Percentiles rank a stretch among this genome's conserved stretches.
These are phyloP conservation scores for Aspergillus melleus DNA, from an alignment of 2,329 filamentous ascomycete species.

Conservation along the genomic window DNA sequence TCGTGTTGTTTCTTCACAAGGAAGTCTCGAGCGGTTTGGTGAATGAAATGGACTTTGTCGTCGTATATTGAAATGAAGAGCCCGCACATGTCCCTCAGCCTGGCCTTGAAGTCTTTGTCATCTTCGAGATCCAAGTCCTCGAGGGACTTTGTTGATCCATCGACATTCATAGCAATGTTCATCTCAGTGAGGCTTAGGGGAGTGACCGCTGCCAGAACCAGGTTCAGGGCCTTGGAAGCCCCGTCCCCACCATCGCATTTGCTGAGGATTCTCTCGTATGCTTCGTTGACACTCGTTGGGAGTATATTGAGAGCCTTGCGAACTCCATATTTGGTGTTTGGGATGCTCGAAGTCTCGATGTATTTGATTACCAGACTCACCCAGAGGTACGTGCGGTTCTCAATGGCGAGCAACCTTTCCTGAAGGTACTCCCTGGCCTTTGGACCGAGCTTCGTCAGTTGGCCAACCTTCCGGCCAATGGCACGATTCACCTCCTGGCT, in stretches of 20 bases:
- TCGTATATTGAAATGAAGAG: constrained; percentile 22
- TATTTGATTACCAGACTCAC: constrained; percentile 38
- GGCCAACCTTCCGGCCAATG: constrained; percentile 29
- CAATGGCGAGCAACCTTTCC: constrained; percentile 2
- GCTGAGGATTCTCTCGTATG: constrained; percentile 25
- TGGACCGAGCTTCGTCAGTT: constrained; percentile 11
- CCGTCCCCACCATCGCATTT: constrained; percentile 9
- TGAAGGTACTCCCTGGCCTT: constrained; percentile 12
- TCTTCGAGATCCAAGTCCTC: constrained; percentile 14
- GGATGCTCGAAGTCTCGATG: constrained; percentile 23
- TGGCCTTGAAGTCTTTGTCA: constrained; percentile 10
- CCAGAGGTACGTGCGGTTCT: constrained; percentile 43
- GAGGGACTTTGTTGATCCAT: constrained; percentile 8
- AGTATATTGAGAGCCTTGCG: constrained; percentile 13
- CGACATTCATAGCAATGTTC: constrained; percentile 10
- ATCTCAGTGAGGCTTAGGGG: constrained; percentile 8
- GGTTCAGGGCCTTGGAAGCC: constrained; percentile 13
- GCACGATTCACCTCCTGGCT: constrained; percentile 38
- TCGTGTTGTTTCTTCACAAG: constrained; percentile 2
- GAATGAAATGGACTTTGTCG: constrained; percentile 20
- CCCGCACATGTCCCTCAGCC: constrained; percentile 15
- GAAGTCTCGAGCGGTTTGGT: constrained; percentile 25
- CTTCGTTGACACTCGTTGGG: constrained; percentile 30
- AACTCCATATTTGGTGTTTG: constrained; percentile 14
- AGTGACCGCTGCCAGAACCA: constrained; percentile 15